These are phyloP conservation scores for Licmophora abbreviata DNA, from an alignment of 108 stramenopile genomes.

Conservation along the genomic window DNA sequence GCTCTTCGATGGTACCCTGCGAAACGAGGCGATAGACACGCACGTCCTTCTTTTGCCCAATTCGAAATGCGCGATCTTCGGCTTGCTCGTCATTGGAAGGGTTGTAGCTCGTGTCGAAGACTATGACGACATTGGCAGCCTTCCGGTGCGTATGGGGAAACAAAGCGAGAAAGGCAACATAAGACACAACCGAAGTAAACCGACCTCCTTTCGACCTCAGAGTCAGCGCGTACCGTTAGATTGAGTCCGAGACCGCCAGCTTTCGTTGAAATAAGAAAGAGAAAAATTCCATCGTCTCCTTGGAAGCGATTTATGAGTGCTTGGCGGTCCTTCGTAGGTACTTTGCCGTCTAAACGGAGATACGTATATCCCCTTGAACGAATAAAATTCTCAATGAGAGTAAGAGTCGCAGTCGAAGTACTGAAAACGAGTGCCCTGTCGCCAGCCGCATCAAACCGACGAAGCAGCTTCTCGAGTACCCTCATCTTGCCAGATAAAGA, in stretches of 20 bases:
- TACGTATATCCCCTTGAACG: slow-evolving; percentile 45
- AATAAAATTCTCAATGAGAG: slow-evolving; percentile 71
- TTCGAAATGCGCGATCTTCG: slow-evolving; percentile 70
- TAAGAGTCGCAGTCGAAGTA: slow-evolving; percentile 82
- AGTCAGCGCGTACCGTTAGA: no score
- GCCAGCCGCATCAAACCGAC: slow-evolving; percentile 26
- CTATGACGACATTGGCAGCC: slow-evolving; percentile 27
- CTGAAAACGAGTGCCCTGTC: slow-evolving; percentile 83
- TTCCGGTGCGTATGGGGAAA: neutral
- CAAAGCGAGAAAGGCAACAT: neutral
- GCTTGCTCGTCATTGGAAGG: slow-evolving; percentile 49
- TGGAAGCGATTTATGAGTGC: slow-evolving; percentile 73
- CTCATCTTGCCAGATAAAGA: slow-evolving; percentile 77
- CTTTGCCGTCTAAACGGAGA: slow-evolving; percentile 86
- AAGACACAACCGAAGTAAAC: neutral
- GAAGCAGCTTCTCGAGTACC: slow-evolving; percentile 33
- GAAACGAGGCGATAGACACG: slow-evolving; percentile 74
- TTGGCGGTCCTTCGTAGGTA: slow-evolving; percentile 57
- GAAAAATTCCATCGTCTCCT: slow-evolving; percentile 41
- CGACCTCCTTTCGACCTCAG: slow-evolving; percentile 5
- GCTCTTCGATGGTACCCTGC: slow-evolving; percentile 89
- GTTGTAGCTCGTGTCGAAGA: slow-evolving; percentile 86
- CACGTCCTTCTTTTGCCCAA: slow-evolving; percentile 86
- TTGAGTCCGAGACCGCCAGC: slow-evolving; percentile 86
- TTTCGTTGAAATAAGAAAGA: slow-evolving; percentile 83